A percentile compares a stretch with the other conserved stretches of the same genome.
phyloP scores from a whole-genome alignment of 768 basidiomycete genomes.

The Psilocybe cyanescens region DNA sequence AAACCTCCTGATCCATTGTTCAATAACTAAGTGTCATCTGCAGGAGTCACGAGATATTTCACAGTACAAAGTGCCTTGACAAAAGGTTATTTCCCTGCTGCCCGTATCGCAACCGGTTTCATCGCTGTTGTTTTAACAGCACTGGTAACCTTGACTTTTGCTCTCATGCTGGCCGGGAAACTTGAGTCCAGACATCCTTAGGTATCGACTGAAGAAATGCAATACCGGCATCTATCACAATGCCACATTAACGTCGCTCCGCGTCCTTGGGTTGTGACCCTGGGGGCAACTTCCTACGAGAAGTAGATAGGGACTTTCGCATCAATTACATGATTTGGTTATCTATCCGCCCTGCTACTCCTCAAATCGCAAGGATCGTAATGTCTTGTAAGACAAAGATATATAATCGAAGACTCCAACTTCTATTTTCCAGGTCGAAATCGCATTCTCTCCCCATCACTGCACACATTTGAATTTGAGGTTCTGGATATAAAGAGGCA shows the following conservation, averaged over 20 bases:
- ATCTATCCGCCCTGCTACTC: not conserved
- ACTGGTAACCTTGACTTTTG: slow-evolving; percentile 47
- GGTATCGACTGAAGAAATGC: not conserved
- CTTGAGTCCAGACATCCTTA: slow-evolving; percentile 9
- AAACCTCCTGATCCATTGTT: not conserved
- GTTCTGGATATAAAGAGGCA: not conserved
- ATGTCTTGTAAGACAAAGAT: not conserved
- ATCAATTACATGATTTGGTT: not conserved
- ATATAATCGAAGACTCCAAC: not conserved
- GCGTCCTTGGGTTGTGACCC: too few relatives aligned
- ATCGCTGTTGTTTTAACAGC: slow-evolving; percentile 42
- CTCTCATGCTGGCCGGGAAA: slow-evolving; percentile 39
- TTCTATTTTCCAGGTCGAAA: not conserved
- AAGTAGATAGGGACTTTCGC: not conserved
- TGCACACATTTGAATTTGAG: not conserved
- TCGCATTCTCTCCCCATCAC: not conserved
- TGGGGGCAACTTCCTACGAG: too few relatives aligned
- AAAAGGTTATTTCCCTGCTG: slow-evolving; percentile 59
- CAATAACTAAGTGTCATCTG: slow-evolving; percentile 1
- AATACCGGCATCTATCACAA: not conserved
- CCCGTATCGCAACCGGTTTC: slow-evolving; percentile 45
- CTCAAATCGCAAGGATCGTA: too few relatives aligned
- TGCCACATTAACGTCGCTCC: not conserved
- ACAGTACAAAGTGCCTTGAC: slow-evolving; percentile 51
- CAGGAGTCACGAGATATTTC: slow-evolving; percentile 60